phyloP scores from a whole-genome alignment of 140 eudicot genomes.

The Flaveria floridana region DNA sequence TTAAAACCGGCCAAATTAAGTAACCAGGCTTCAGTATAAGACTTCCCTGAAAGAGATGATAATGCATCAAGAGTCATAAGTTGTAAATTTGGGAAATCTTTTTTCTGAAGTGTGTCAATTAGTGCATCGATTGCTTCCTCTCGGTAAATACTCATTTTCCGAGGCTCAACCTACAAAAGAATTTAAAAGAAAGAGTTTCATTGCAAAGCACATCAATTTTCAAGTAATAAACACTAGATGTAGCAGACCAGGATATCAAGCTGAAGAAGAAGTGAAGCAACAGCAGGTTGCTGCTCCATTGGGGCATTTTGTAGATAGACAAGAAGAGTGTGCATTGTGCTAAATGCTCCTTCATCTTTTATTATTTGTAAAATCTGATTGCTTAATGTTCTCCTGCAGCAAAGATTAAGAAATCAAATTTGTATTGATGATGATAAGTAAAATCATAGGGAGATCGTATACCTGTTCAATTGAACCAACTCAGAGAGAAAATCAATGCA shows the following conservation, averaged over 20 bases:
- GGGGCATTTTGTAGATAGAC: slow-evolving; percentile 83
- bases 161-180: slow-evolving; percentile 56
- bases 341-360: slow-evolving; percentile 79
- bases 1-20: slow-evolving; percentile 71
- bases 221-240: not conserved
- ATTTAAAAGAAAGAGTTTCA: not conserved
- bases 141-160: slow-evolving; percentile 88
- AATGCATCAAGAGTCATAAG: slow-evolving; percentile 60
- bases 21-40: slow-evolving; percentile 69
- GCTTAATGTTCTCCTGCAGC: slow-evolving; percentile 61
- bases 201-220: not conserved
- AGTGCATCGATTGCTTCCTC: slow-evolving; percentile 81
- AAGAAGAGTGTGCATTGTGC: slow-evolving; percentile 85
- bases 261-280: slow-evolving; percentile 76
- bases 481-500: slow-evolving; percentile 79
- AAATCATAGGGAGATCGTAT: slow-evolving; percentile 21
- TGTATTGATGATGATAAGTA: not conserved
- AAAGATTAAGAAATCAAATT: slow-evolving; percentile 6
- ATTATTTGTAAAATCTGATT: slow-evolving; percentile 66
- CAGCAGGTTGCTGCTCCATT: slow-evolving; percentile 81
- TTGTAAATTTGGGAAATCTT: slow-evolving; percentile 75
- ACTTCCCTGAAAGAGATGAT: slow-evolving; percentile 57
- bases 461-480: slow-evolving; percentile 77
- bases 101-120: slow-evolving; percentile 59
- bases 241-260: slow-evolving; percentile 80